Conservation (phyloP, 768 basidiomycete species). For the Trametes gibbosa region DNA sequence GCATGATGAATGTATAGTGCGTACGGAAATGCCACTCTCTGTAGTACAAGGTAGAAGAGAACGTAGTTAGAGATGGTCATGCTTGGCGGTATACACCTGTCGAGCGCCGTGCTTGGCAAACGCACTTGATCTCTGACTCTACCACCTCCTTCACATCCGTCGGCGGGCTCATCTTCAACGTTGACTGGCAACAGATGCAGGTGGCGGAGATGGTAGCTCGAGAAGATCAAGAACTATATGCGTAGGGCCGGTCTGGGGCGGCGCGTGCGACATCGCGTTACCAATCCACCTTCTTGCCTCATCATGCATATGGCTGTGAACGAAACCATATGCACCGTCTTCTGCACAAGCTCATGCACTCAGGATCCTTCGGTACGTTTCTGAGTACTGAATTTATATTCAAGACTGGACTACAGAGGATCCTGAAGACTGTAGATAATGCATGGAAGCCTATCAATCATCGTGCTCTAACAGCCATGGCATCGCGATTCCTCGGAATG, state of each 20-base stretch:
- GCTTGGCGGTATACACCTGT: not conserved
- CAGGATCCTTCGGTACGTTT: no score
- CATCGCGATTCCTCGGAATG: no score
- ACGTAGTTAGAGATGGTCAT: not conserved
- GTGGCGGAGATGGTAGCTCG: not conserved
- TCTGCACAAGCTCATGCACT: no score
- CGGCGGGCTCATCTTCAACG: conserved; percentile 18
- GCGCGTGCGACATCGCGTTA: not conserved
- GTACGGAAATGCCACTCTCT: conserved; percentile 23
- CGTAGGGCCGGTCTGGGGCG: not conserved
- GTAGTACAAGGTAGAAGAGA: not conserved
- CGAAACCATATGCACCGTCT: no score
- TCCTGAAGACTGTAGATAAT: no score
- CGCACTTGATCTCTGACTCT: conserved; percentile 24
- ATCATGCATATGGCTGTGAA: not conserved
- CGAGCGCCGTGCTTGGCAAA: not conserved
- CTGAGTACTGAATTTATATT: no score
- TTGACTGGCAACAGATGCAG: not conserved
- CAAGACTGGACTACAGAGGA: no score
- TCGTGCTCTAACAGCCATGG: no score
- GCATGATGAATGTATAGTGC: not conserved
- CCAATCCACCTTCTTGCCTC: not conserved
- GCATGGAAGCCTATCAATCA: no score
- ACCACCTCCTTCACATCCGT: conserved; percentile 25
- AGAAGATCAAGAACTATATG: not conserved